Percentiles rank a stretch among this genome's conserved stretches.
phyloP scores from a whole-genome alignment of 495 filamentous ascomycete species.

The Penicillium bovifimosum region DNA sequence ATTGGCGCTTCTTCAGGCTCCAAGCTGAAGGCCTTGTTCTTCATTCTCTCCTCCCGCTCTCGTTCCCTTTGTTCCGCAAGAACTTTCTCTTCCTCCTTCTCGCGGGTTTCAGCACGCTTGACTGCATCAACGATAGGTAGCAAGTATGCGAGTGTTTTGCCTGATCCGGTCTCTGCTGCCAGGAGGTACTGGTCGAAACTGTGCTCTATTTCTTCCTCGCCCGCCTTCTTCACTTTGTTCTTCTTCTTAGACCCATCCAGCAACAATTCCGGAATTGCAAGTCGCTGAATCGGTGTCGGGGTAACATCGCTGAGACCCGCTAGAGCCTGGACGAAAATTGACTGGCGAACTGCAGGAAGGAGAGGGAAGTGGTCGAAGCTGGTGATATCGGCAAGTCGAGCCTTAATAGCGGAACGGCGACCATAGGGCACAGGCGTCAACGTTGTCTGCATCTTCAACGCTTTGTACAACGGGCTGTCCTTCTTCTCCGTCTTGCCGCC shows the following conservation, averaged over 20 bases:
- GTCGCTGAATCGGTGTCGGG: constrained; percentile 82
- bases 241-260: constrained; percentile 33
- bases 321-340: constrained; percentile 64
- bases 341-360: constrained; percentile 64
- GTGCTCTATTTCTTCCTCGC: constrained; percentile 25
- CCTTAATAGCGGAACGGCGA: constrained; percentile 62
- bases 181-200: constrained; percentile 73
- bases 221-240: constrained; percentile 18
- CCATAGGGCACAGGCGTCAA: constrained; percentile 70
- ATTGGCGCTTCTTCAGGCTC: constrained; percentile 49
- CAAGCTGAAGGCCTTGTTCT: constrained; percentile 46
- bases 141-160: constrained; percentile 91
- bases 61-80: constrained; percentile 44
- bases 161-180: constrained; percentile 93
- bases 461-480: constrained; percentile 60
- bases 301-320: constrained; percentile 62
- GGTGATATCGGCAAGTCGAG: constrained; percentile 58
- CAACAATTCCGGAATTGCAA: constrained; percentile 78
- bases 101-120: constrained; percentile 67
- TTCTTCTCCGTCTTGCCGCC: constrained; percentile 30
- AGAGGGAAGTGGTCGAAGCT: constrained; percentile 77
- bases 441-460: constrained; percentile 89
- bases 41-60: constrained; percentile 43
- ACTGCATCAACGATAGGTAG: constrained; percentile 75
- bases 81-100: constrained; percentile 49